Evolutionary conservation across 768 basidiomycete genomes (phyloP), one percentile per base, ranked within the genome.

Genomic region (Amanita inopinata): DNA sequence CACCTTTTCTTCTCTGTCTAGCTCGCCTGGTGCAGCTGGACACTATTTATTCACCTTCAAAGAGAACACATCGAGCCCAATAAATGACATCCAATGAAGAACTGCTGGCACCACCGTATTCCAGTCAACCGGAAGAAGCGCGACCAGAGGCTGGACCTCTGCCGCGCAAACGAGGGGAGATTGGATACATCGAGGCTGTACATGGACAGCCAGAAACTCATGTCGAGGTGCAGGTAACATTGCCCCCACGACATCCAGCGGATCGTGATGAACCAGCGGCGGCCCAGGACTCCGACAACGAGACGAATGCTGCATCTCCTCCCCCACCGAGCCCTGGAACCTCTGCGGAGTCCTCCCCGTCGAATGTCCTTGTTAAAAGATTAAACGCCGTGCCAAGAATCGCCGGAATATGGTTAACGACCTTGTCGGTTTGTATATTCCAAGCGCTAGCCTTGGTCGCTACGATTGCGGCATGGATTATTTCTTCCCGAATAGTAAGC

Each of bases 131-230:
- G 18, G 18, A 19, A 19, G 31, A 41, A 53, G 41, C 51, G 48
- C 63, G 65, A 51, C 63, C 61, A 42, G 65, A 81, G 65, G 78
- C 78, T 52, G 78, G 65, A 32, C 78, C 80, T 42, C 60, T 81
- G 53, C 81, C 80, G 40, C 56, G 54, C 33, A 83, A 82, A 56
- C 66, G 70, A 14, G 82, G 80, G 19, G 80, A 83, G 53, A 76
- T 84, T 39, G 80, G 80, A 15, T 84, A 64, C 53, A 46, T 63
- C 20, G 77, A 76, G 40, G 65, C 59, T 8, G 40, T 63, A 14
- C 64, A 64, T 42, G 56, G 49, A 24, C 48, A 51, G 45, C 46
- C 47, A 38, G 51, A 46, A 11, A 36, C 14, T 4, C 19, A 18
- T 34, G 31, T 2, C 27, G 2, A 51, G 58, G 61, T 36, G 48